Evolutionary conservation across 2,329 filamentous ascomycete genomes (phyloP).

Genomic region (Plenodomus lindquistii): DNA sequence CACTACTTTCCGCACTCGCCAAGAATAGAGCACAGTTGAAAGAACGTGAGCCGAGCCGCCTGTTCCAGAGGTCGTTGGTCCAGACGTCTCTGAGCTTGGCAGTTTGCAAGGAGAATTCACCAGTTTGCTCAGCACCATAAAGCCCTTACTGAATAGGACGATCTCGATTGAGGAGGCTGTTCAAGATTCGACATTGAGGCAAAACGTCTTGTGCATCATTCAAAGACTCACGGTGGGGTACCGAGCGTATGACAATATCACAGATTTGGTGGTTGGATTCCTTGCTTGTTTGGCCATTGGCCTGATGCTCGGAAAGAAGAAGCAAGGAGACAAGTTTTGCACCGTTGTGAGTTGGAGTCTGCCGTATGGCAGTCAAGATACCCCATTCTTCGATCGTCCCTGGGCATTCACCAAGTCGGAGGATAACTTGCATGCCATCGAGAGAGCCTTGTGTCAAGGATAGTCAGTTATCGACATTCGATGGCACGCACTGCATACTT

Average conservation of each 20-base stretch:
- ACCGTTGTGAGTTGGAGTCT: conserved; percentile 21
- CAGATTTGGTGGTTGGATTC: conserved; percentile 75
- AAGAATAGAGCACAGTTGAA: conserved; percentile 65
- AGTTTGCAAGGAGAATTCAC: conserved; percentile 82
- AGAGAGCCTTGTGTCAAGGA: conserved; percentile 22
- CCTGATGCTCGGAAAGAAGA: conserved; percentile 58
- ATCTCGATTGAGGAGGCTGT: conserved; percentile 30
- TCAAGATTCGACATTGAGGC: conserved; percentile 46
- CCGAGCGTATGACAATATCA: conserved; percentile 82
- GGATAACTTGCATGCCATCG: conserved; percentile 17
- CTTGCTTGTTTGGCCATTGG: conserved; percentile 79
- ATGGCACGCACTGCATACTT: conserved; percentile 40
- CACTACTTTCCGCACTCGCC: conserved; percentile 67
- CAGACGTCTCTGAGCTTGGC: conserved; percentile 67
- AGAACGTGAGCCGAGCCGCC: conserved; percentile 69
- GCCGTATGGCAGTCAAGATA: conserved; percentile 29
- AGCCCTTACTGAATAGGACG: conserved; percentile 29
- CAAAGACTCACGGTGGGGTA: conserved; percentile 71
- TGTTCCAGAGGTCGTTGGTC: conserved; percentile 71
- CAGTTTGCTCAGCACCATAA: conserved; percentile 61
- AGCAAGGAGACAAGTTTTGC: conserved; percentile 17
- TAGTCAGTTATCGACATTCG: conserved; percentile 35
- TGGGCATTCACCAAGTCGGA: conserved; percentile 16
- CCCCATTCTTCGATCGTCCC: conserved; percentile 38
- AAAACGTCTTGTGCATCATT: conserved; percentile 70